phyloP scores from a whole-genome alignment of 192 early-diverging fungal species.

The Kappamyces sp. region DNA sequence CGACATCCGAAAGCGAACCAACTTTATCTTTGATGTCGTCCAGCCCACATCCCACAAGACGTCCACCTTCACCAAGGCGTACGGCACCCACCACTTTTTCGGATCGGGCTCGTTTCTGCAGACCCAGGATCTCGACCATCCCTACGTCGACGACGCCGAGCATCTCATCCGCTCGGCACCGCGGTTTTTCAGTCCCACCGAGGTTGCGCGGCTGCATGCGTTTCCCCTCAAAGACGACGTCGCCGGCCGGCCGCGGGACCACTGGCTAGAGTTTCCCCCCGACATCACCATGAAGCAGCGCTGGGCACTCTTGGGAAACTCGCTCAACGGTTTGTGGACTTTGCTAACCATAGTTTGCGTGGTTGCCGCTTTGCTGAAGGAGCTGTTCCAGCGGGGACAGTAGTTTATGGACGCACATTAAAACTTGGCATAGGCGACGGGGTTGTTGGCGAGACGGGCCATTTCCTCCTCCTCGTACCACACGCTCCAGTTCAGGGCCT shows the following conservation, averaged over 20 bases:
- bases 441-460: too few relatives aligned
- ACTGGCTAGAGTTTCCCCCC: slow-evolving; percentile 50
- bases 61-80: slow-evolving; percentile 65
- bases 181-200: slow-evolving; percentile 76
- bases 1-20: slow-evolving; percentile 15
- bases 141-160: slow-evolving; percentile 54
- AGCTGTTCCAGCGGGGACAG: too few relatives aligned
- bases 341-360: too few relatives aligned
- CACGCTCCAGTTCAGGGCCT: too few relatives aligned
- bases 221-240: slow-evolving; percentile 54
- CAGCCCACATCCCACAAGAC: slow-evolving; percentile 17
- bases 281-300: slow-evolving; percentile 63
- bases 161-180: slow-evolving; percentile 61
- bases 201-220: slow-evolving; percentile 74
- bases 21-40: slow-evolving; percentile 29
- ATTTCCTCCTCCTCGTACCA: too few relatives aligned
- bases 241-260: background rate
- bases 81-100: slow-evolving; percentile 68
- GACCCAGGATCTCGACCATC: slow-evolving; percentile 57
- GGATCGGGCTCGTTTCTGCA: slow-evolving; percentile 74
- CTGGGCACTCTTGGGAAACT: slow-evolving; percentile 82
- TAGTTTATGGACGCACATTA: too few relatives aligned
- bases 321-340: too few relatives aligned
- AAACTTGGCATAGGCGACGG: too few relatives aligned
- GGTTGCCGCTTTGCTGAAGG: too few relatives aligned